Base-by-base conservation (phyloP, 2,329 filamentous ascomycete genomes). In the Blastomyces parvus region DNA sequence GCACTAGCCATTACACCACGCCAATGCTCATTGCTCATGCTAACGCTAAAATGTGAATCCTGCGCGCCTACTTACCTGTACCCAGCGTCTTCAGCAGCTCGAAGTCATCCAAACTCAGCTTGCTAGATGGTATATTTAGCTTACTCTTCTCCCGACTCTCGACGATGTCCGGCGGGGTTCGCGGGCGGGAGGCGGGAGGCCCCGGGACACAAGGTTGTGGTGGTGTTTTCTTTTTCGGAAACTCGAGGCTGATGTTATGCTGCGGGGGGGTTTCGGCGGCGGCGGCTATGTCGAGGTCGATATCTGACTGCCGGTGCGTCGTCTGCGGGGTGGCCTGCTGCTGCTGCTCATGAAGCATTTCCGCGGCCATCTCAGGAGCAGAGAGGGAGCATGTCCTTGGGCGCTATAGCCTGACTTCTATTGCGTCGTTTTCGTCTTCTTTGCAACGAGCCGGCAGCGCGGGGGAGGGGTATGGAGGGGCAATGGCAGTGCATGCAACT, bases 51-150 rank as follows among this genome's bases (percentile, higher is more conserved):
- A 38, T 38, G 36, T 38, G 36, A 38, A 38, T 38, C 22, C 46
- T 50, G 22, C 22, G 22, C 46, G 11, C 4, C 46, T 40, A 65
- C 68, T 63, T 67, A 81, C 79, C 80, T 30, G 80, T 81, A 30
- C 80, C 80, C 57, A 82, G 71, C 8, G 80, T 82, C 66, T 79
- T 79, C 60, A 81, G 67, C 63, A 82, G 70, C 46, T 76, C 70
- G 66, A 82, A 82, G 65, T 82, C 79, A 57, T 70, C 70, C 44
- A 81, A 65, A 27, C 69, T 73, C 62, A 82, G 65, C 38, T 68
- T 72, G 53, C 68, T 69, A 22, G 74, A 73, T 13, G 77, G 75
- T 25, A 76, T 67, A n/a, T 73, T 73, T 38, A 77, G 67, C 42
- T 73, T 70, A 63, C 75, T 75, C 62, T 74, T 71, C 62, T 77